A percentile compares a stretch with the other conserved stretches of the same genome.
Evolutionary conservation across 2,329 filamentous ascomycete genomes (phyloP).

Genomic region (Ophiostoma novo-ulmi): DNA sequence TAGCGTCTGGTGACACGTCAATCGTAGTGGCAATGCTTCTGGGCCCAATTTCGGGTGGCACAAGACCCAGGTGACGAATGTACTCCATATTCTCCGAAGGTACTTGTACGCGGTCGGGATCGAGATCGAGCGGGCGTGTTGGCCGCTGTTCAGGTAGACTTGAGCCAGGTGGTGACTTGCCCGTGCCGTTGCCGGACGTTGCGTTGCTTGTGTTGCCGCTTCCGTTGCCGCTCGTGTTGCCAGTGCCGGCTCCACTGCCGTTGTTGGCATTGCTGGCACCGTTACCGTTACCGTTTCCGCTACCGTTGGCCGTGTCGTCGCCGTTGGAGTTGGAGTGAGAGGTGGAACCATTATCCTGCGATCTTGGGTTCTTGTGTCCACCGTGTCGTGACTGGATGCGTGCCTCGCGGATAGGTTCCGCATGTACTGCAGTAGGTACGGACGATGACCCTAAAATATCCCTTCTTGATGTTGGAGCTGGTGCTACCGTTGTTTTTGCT

Average conservation of each 20-base stretch:
- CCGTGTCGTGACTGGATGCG: conserved; percentile 39
- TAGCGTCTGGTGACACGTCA: conserved; percentile 55
- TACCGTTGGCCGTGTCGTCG: conserved; percentile 34
- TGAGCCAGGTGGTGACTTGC: conserved; percentile 37
- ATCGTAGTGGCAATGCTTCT: conserved; percentile 37
- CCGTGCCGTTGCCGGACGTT: conserved; percentile 29
- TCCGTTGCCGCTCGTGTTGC: conserved; percentile 22
- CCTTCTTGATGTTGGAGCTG: neutral
- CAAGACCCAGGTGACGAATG: conserved; percentile 66
- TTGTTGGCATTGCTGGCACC: conserved; percentile 22
- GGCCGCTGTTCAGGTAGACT: conserved; percentile 63
- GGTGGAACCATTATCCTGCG: conserved; percentile 42
- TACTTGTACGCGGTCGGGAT: conserved; percentile 69
- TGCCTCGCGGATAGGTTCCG: conserved; percentile 42
- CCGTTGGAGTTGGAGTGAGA: conserved; percentile 48
- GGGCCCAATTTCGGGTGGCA: conserved; percentile 51
- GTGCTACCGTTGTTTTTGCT: neutral
- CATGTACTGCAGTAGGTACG: neutral
- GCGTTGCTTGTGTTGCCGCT: conserved; percentile 19
- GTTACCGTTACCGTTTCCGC: conserved; percentile 15
- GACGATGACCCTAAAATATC: too few species aligned
- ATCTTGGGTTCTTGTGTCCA: conserved; percentile 38
- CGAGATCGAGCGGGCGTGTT: conserved; percentile 69
- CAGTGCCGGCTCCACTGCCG: conserved; percentile 23
- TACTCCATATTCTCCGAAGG: conserved; percentile 75